A percentile compares a stretch with the other conserved stretches of the same genome.
Evolutionary conservation across 2,329 filamentous ascomycete species (phyloP).

Genomic region (Calonectria crousiana): DNA sequence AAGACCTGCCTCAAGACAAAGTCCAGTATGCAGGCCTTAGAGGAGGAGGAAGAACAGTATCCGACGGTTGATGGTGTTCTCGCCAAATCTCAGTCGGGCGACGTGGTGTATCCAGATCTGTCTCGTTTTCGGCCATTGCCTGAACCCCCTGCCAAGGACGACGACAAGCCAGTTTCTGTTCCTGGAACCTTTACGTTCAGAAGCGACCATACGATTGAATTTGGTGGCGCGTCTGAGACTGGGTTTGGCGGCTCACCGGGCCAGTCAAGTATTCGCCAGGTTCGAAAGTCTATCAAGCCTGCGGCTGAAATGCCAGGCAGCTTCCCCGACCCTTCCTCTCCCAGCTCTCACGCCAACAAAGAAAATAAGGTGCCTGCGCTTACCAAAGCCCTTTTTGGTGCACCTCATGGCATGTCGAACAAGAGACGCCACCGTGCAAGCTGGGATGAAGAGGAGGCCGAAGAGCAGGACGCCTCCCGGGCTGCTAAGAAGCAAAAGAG

Average conservation of each 20-base stretch:
- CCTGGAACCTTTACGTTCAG: conserved; percentile 75
- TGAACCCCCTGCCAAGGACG: conserved; percentile 30
- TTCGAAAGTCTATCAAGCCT: conserved; percentile 64
- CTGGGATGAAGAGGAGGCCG: conserved; percentile 68
- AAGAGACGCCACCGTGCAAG: conserved; percentile 74
- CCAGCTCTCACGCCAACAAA: conserved; percentile 60
- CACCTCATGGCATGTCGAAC: conserved; percentile 73
- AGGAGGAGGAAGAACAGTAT: conserved; percentile 41
- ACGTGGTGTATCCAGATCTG: conserved; percentile 67
- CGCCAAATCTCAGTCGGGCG: conserved; percentile 43
- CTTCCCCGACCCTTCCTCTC: conserved; percentile 58
- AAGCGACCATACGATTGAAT: conserved; percentile 73
- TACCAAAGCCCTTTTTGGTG: conserved; percentile 55
- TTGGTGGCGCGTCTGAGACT: conserved; percentile 60
- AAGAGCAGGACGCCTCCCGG: conserved; percentile 60
- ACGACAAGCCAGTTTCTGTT: conserved; percentile 51
- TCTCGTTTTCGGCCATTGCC: conserved; percentile 54
- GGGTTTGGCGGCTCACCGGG: conserved; percentile 70
- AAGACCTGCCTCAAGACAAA: conserved; percentile 63
- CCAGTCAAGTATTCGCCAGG: conserved; percentile 72
- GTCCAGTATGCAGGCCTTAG: conserved; percentile 41
- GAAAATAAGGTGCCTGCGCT: conserved; percentile 63
- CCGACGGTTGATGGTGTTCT: conserved; percentile 45
- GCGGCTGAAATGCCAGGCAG: conserved; percentile 65
- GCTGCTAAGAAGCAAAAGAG: conserved; percentile 71